Base-by-base conservation (phyloP, 1,284 basidiomycete species). In the Ganoderma multipileum region DNA sequence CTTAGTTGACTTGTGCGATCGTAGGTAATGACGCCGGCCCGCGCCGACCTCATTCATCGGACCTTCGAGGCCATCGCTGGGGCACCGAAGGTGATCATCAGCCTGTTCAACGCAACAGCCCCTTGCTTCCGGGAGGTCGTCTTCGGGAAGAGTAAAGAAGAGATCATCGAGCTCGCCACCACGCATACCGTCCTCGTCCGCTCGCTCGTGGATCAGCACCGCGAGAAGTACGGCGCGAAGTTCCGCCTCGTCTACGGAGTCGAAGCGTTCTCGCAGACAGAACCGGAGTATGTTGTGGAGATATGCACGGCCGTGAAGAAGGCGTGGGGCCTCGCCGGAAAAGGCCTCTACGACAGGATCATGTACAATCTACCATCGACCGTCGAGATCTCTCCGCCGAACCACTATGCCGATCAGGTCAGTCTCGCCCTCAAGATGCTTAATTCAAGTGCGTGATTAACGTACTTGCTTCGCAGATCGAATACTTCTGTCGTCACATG, bases 21-120 rank as follows among this genome's bases (percentile, higher is more conserved):
- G 9, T 23, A 98, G 95, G 96, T 98, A 75, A 87, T 98, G 76
- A 96, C 96, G 33, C 96, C 96, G 61, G 96, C 96, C 47, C 90
- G 97, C 67, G 94, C 96, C 79, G 97, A 99, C 79, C 89, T 99
- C 70, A 98, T 99, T 81, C 90, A 87, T 75, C 89, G 93, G 50
- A 98, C 98, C 0, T 90, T 99, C 75, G 95, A 96, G 72, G 84
- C 96, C 28, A 91, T 98, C 60, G 93, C 92, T 58, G 97, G 97
- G 60, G 86, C 92, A 59, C 98, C 96, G 78, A 87, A 92, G 73
- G 97, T 95, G 67, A 98, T 99, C 78, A 87, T 99, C 63, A 97
- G 99, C 83, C 97, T 99, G 95, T 99, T 99, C 85, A 99, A 99
- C 80, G 98, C 97, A 33, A 96, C 96, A 8, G 97, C 92, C n/a